phyloP scores from a whole-genome alignment of 2,329 filamentous ascomycete genomes.

The Pestalotiopsis sp. region DNA sequence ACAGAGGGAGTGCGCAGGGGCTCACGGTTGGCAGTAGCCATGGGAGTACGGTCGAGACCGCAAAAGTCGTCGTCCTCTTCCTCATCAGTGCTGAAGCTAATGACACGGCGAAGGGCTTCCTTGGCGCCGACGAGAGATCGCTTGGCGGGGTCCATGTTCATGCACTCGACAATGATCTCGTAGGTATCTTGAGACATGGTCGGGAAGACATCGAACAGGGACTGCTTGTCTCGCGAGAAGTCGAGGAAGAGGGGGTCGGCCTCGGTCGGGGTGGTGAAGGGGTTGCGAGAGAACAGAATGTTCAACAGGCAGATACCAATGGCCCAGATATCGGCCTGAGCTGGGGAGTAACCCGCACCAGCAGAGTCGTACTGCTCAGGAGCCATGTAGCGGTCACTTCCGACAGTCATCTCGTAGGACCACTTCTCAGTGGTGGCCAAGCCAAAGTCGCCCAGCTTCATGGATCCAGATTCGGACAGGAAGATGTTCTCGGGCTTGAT shows the following conservation, averaged over 20 bases:
- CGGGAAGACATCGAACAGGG: constrained; percentile 95
- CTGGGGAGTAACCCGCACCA: constrained; percentile 85
- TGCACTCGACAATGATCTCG: constrained; percentile 85
- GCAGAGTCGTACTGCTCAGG: constrained; percentile 95
- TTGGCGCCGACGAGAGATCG: constrained; percentile 79
- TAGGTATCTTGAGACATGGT: constrained; percentile 99
- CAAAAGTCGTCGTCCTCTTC: constrained; percentile 94
- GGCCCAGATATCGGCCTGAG: constrained; percentile 94
- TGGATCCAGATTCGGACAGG: constrained; percentile 76
- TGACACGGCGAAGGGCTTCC: constrained; percentile 73
- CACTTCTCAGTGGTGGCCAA: constrained; percentile 85
- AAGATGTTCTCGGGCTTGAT: constrained; percentile 99
- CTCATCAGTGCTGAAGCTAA: constrained; percentile 92
- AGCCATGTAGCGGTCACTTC: constrained; percentile 98
- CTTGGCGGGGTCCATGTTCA: constrained; percentile 88
- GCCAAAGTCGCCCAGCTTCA: constrained; percentile 98
- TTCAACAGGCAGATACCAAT: constrained; percentile 96
- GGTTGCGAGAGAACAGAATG: constrained; percentile 94
- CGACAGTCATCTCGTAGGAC: constrained; percentile 91
- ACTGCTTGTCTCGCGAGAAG: constrained; percentile 90
- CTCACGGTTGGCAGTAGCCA: constrained; percentile 87
- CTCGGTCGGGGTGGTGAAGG: constrained; percentile 86
- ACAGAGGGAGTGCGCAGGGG: constrained; percentile 94
- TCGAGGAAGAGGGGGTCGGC: constrained; percentile 92
- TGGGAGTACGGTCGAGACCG: constrained; percentile 72